phyloP scores from a whole-genome alignment of 2,329 filamentous ascomycete species.

The Neofusicoccum sp. region DNA sequence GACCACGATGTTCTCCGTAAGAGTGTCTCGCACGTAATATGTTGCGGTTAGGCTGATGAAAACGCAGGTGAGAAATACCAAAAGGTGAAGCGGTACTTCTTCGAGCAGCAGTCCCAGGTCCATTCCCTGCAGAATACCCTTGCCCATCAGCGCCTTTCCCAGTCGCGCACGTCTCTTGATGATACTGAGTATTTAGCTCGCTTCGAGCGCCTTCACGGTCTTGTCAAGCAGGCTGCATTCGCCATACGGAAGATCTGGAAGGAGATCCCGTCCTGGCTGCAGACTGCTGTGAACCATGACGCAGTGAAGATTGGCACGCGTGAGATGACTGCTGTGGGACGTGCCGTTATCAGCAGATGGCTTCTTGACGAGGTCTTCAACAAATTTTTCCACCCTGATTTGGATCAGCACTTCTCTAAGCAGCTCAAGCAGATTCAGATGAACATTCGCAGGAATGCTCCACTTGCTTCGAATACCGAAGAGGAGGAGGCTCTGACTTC shows the following conservation, averaged over 20 bases:
- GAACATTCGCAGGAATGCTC: constrained; percentile 77
- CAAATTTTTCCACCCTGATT: constrained; percentile 84
- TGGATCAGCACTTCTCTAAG: constrained; percentile 72
- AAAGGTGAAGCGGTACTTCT: constrained; percentile 96
- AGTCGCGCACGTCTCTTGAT: constrained; percentile 90
- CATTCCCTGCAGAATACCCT: constrained; percentile 97
- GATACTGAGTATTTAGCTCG: constrained; percentile 90
- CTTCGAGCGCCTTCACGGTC: constrained; percentile 87
- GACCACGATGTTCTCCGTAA: constrained; percentile 52
- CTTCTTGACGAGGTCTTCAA: constrained; percentile 88
- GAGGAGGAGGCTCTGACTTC: constrained; percentile 84
- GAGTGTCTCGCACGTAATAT: constrained; percentile 19
- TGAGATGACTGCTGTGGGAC: constrained; percentile 95
- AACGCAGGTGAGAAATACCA: constrained; percentile 85
- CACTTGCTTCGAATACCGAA: constrained; percentile 72
- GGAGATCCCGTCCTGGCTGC: constrained; percentile 75
- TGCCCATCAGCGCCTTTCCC: constrained; percentile 90
- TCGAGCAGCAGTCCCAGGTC: constrained; percentile 85
- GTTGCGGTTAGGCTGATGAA: constrained; percentile 10
- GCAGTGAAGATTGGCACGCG: constrained; percentile 85
- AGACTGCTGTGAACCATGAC: constrained; percentile 76
- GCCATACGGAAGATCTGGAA: constrained; percentile 96
- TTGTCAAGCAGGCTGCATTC: constrained; percentile 92
- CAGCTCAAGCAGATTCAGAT: constrained; percentile 83
- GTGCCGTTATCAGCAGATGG: constrained; percentile 86